Evolutionary conservation across 1,284 basidiomycete species (phyloP).

Genomic region (Microbotryum violaceum): DNA sequence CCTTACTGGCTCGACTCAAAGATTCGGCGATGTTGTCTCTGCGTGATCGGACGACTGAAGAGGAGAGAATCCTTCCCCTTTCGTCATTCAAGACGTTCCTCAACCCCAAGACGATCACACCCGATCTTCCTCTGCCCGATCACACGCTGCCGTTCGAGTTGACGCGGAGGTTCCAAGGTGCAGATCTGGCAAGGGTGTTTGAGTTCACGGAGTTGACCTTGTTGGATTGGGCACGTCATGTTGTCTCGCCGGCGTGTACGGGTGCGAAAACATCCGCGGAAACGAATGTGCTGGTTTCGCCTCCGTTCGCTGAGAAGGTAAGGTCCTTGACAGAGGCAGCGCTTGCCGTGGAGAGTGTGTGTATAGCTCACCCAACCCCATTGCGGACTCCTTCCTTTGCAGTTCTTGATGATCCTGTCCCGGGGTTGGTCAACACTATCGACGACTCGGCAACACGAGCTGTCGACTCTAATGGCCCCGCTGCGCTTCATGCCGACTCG

Average conservation of each 20-base stretch:
- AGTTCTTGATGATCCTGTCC: slow-evolving; percentile 60
- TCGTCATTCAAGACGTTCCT: slow-evolving; percentile 64
- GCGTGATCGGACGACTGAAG: slow-evolving; percentile 8
- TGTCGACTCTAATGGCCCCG: slow-evolving; percentile 54
- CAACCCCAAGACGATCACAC: slow-evolving; percentile 65
- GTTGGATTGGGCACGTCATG: slow-evolving; percentile 64
- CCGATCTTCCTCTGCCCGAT: slow-evolving; percentile 71
- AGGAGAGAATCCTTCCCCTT: slow-evolving; percentile 56
- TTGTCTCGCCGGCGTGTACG: slow-evolving; percentile 50
- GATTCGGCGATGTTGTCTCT: slow-evolving; percentile 53
- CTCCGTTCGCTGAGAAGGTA: slow-evolving; percentile 67
- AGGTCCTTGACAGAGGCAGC: not conserved
- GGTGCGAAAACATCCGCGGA: slow-evolving; percentile 47
- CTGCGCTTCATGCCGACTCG: slow-evolving; percentile 59
- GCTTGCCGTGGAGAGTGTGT: not conserved
- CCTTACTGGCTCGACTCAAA: slow-evolving; percentile 40
- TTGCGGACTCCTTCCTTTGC: not conserved
- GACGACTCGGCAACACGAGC: slow-evolving; percentile 52
- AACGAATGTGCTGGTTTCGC: slow-evolving; percentile 60
- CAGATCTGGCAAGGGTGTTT: slow-evolving; percentile 40
- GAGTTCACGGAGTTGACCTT: slow-evolving; percentile 75
- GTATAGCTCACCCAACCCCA: not conserved
- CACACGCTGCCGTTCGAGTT: slow-evolving; percentile 69
- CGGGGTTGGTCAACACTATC: slow-evolving; percentile 69
- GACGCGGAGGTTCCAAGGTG: slow-evolving; percentile 48